A percentile compares a stretch with the other conserved stretches of the same genome.
phyloP scores from a whole-genome alignment of 495 filamentous ascomycete genomes.

The Xylaria telfairii region DNA sequence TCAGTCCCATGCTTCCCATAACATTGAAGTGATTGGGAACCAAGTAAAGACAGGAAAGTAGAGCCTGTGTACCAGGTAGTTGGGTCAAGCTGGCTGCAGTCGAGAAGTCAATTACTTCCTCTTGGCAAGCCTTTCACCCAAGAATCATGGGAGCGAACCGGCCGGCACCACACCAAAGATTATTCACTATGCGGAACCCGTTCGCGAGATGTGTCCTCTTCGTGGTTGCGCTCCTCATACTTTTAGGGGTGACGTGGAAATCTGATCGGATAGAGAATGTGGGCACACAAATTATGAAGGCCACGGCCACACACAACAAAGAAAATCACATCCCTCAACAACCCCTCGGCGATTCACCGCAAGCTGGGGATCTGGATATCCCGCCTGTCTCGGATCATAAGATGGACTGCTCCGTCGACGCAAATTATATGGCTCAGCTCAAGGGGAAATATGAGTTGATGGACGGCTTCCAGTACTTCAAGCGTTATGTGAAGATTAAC shows the following conservation, averaged over 20 bases:
- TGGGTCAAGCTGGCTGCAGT: slow-evolving; percentile 22
- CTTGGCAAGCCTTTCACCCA: slow-evolving; percentile 29
- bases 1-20: not conserved
- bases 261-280: slow-evolving; percentile 49
- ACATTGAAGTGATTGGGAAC: slow-evolving; percentile 1
- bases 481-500: slow-evolving; percentile 55
- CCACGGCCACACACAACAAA: slow-evolving; percentile 42
- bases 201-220: slow-evolving; percentile 48
- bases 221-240: slow-evolving; percentile 41
- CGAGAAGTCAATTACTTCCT: slow-evolving; percentile 25
- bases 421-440: slow-evolving; percentile 46
- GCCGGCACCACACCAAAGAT: slow-evolving; percentile 44
- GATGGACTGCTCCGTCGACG: slow-evolving; percentile 56
- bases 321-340: slow-evolving; percentile 41
- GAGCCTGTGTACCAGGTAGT: slow-evolving; percentile 4
- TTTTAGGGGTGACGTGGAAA: slow-evolving; percentile 44
- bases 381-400: slow-evolving; percentile 30
- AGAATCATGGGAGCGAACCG: slow-evolving; percentile 47
- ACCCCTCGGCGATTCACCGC: slow-evolving; percentile 34
- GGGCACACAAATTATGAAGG: slow-evolving; percentile 44
- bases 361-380: slow-evolving; percentile 31
- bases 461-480: slow-evolving; percentile 57
- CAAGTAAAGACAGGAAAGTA: not conserved
- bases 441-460: slow-evolving; percentile 53
- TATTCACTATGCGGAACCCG: slow-evolving; percentile 53